Base-by-base conservation (phyloP, 306 rosid species). In the Betula pendula region DNA sequence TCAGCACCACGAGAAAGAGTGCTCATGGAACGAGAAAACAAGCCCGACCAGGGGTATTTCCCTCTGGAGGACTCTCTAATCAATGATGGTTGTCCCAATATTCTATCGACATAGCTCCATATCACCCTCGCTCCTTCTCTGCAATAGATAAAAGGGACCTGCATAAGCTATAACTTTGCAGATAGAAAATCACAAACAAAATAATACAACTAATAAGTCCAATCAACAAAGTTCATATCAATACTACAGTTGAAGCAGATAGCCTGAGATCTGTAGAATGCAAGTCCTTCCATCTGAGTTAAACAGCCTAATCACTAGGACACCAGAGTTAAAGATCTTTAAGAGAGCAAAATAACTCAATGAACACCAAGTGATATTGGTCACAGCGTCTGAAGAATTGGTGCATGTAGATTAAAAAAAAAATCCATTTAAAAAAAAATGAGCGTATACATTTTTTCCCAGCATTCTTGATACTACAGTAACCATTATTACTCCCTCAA, bases 41-140 rank as follows among this genome's bases (percentile, higher is more conserved):
- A 27, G 72, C 99, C 98, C 24, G 97, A 89, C 99, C 99, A 96
- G 48, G 99, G 98, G 74, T 95, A 95, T 77, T 92, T 95, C 75
- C 98, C 97, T 67, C 92, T 89, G 71, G 99, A 95, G 12, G 99
- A 95, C 77, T 96, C 99, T 77, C 98, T 84, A 76, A 95, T 92
- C 81, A 95, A 80, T 45, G 99, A 95, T 45, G 99, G 99, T 68
- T 95, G 99, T 24, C 99, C 99, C 87, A 95, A 85, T 82, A 95
- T 96, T 82, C 98, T 87, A 85, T 96, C 99, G 63, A 96, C 92
- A 81, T 96, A 96, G 81, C 99, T 93, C 99, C 99, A 92, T 77
- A 96, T 85, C 87, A 96, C 99, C 50, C 86, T 87, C 25, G 99
- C 97, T 85, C 99, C 99, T 89, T 96, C 99, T 86, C 99, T 96